Percentiles rank a stretch among this genome's conserved stretches.
These are phyloP conservation scores for Mycena rosella DNA, from an alignment of 768 basidiomycete species.

Conservation along the genomic window DNA sequence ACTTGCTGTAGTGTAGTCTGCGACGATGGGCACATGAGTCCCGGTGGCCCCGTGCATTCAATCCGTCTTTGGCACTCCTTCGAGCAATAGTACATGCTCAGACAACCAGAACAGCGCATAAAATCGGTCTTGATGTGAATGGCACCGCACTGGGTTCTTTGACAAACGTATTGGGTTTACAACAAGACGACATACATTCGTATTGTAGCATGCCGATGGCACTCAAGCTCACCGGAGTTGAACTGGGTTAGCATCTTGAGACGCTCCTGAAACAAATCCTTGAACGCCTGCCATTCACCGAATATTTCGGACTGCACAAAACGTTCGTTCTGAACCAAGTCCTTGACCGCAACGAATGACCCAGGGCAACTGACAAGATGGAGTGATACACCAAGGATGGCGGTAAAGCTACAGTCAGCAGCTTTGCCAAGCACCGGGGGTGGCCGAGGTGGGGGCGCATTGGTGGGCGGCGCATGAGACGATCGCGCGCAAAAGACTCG, in stretches of 20 bases:
- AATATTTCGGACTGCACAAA: neutral
- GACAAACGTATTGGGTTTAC: neutral
- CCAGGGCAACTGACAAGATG: neutral
- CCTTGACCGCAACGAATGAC: neutral
- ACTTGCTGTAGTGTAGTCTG: neutral
- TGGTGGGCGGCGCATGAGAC: neutral
- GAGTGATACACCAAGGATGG: neutral
- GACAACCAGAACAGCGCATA: slow-evolving; percentile 9
- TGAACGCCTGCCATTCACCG: neutral
- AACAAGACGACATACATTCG: neutral
- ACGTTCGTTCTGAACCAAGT: neutral
- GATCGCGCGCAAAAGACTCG: neutral
- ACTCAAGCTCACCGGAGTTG: neutral
- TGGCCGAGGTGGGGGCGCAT: neutral
- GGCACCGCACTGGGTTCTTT: neutral
- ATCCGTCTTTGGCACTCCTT: neutral
- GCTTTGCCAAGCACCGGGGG: neutral
- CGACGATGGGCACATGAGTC: neutral
- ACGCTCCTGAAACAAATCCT: neutral
- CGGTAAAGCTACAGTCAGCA: neutral
- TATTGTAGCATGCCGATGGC: neutral
- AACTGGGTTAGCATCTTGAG: neutral
- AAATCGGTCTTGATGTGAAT: neutral
- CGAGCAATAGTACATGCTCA: slow-evolving; percentile 12
- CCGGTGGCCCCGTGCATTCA: neutral